phyloP scores from a whole-genome alignment of 129 eudicot species.

The Gnaphalium uliginosum region DNA sequence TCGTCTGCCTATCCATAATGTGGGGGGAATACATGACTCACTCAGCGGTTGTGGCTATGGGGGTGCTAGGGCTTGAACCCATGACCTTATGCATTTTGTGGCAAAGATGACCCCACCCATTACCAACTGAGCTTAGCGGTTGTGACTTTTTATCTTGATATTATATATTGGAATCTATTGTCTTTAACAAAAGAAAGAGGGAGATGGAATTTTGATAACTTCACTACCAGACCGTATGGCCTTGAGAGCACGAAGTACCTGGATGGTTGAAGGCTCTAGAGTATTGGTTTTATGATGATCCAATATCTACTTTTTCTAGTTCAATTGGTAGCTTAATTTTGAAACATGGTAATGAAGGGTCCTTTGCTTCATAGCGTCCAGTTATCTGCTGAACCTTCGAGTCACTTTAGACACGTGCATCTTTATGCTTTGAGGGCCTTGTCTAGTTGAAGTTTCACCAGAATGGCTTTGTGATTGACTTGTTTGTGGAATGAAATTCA shows the following conservation, averaged over 20 bases:
- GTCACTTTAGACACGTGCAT: not conserved
- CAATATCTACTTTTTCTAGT: not conserved
- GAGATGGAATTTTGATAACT: slow-evolving; percentile 9
- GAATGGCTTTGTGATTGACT: not conserved
- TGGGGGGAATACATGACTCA: too few relatives aligned
- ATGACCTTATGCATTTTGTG: too few relatives aligned
- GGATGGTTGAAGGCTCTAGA: not conserved
- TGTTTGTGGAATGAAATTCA: not conserved
- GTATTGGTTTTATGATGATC: not conserved
- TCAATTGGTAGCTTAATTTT: not conserved
- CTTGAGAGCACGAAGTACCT: not conserved
- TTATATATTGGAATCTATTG: slow-evolving; percentile 6
- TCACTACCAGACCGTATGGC: not conserved
- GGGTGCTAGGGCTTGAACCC: too few relatives aligned
- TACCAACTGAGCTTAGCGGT: too few relatives aligned
- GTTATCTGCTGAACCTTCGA: not conserved
- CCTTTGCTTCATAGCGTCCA: not conserved
- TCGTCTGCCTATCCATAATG: too few relatives aligned
- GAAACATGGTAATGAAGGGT: not conserved
- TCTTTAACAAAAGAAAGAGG: not conserved
- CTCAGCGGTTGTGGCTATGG: too few relatives aligned
- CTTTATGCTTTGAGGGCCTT: not conserved
- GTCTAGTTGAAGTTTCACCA: not conserved
- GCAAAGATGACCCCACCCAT: too few relatives aligned
- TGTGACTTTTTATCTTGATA: not conserved